Evolutionary conservation across 2,329 filamentous ascomycete species (phyloP).

Genomic region (Volutella citrinella): DNA sequence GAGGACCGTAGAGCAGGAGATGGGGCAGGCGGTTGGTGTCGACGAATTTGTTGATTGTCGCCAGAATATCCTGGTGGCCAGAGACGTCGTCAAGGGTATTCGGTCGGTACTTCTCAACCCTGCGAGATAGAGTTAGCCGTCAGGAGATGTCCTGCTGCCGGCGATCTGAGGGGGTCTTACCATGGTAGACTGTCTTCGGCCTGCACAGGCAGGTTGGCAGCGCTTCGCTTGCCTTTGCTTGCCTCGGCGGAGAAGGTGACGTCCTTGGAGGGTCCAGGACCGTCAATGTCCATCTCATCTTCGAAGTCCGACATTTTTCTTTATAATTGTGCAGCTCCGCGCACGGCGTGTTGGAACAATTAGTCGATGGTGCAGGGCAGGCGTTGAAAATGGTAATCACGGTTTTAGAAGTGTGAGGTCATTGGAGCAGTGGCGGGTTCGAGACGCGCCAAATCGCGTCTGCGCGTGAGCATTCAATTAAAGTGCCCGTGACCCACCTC

Average conservation of each 20-base stretch:
- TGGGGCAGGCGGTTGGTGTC: conserved; percentile 92
- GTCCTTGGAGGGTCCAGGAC: conserved; percentile 43
- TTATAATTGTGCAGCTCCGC: too few species aligned
- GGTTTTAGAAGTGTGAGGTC: conserved; percentile 23
- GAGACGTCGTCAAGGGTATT: conserved; percentile 87
- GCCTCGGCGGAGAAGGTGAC: conserved; percentile 71
- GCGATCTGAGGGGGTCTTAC: too few species aligned
- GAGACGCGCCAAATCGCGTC: conserved; percentile 32
- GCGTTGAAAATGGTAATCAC: too few species aligned
- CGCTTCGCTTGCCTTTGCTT: conserved; percentile 85
- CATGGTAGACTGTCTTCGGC: conserved; percentile 93
- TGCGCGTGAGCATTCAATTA: conserved; percentile 27
- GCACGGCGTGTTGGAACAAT: too few species aligned
- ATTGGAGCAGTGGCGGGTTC: conserved; percentile 22
- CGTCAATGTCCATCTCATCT: conserved; percentile 61
- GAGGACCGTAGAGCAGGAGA: conserved; percentile 92
- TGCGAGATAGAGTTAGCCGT: conserved; percentile 31
- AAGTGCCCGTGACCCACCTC: conserved; percentile 13
- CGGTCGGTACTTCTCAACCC: conserved; percentile 97
- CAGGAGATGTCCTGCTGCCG: neutral
- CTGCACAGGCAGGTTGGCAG: conserved; percentile 89
- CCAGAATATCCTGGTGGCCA: conserved; percentile 93
- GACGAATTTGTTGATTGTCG: conserved; percentile 97
- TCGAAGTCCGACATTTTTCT: conserved; percentile 56
- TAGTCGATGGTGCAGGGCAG: too few species aligned